phyloP scores from a whole-genome alignment of 305 asterid genomes.

The Fraxinus sp. region DNA sequence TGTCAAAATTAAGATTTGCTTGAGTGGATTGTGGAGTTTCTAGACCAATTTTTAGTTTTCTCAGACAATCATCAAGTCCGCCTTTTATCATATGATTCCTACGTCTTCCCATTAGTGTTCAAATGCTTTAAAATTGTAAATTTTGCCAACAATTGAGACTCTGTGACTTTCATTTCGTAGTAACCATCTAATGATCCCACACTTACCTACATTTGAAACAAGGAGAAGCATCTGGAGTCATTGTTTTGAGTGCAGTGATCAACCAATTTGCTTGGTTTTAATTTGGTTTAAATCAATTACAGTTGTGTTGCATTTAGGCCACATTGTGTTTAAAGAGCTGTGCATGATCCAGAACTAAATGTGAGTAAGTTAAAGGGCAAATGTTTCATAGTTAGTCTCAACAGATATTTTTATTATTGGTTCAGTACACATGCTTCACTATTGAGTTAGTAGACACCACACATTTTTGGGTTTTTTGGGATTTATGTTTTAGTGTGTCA shows the following conservation, averaged over 20 bases:
- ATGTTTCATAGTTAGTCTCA: neutral
- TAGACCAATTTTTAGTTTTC: neutral
- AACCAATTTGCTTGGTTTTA: neutral
- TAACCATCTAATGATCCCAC: neutral
- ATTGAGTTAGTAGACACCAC: neutral
- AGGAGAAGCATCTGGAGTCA: neutral
- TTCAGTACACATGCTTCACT: neutral
- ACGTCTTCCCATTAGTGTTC: neutral
- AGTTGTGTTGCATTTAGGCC: neutral
- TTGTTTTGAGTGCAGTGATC: neutral
- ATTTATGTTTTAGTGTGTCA: neutral
- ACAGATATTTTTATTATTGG: neutral
- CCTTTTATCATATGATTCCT: neutral
- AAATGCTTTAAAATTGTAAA: neutral
- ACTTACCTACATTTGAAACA: neutral
- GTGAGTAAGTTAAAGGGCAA: neutral
- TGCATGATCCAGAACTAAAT: neutral
- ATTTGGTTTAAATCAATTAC: neutral
- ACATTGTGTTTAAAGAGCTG: neutral
- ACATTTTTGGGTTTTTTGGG: constrained; percentile 1
- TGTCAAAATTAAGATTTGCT: neutral
- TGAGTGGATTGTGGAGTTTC: neutral
- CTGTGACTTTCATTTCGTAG: neutral
- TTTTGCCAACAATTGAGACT: neutral
- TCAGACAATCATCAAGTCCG: neutral